Evolutionary conservation across 2,329 filamentous ascomycete genomes (phyloP), one percentile per base, ranked within the genome.

Genomic region (Phialophora macrospora): DNA sequence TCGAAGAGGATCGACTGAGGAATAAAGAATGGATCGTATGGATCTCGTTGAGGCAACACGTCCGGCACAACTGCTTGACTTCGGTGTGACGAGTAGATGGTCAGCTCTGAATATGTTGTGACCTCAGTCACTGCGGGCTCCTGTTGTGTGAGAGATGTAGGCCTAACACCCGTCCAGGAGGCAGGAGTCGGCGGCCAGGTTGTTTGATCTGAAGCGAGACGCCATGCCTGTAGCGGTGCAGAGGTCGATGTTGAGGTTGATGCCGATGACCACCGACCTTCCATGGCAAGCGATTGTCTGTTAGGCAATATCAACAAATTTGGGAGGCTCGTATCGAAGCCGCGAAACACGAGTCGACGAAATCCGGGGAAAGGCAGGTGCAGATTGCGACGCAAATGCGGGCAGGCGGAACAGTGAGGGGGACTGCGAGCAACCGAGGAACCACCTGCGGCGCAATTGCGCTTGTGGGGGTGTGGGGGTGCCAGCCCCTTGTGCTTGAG

Each of bases 21-120:
- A 20, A 68, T 65, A 60, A 70, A 68, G 55, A 70, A 70, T 3
- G 65, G 65, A 1, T 62, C 46, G 59, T 69, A 68, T 6, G 67
- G 55, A 30, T 61, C 54, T 14, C 48, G 8, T 26, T 24, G 59
- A 26, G 54, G 55, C 8, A 38, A 7, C 12, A 9, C 12, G 46
- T 34, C 24, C 14, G 44, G 20, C 17, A 17, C 4, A 12, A 17
- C 2, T 61, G 55, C 20, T 22, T 60, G 41, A 4, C 7, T 14
- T 44, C 17, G 30, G 2, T 44, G 52, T 7, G 11, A 32, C 38
- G 38, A 1, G 38, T 9, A 44, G 14, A 44, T 44, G 5, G 17
- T 44, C 14, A 8, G 17, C 4, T 20, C 52, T 34, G 52, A 14
- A 24, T 20, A 30, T 34, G 24, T 34, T n/a, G 26, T n/a, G 52